Base-by-base conservation (phyloP, 2,329 filamentous ascomycete species). In the Nannizzia gypsea region DNA sequence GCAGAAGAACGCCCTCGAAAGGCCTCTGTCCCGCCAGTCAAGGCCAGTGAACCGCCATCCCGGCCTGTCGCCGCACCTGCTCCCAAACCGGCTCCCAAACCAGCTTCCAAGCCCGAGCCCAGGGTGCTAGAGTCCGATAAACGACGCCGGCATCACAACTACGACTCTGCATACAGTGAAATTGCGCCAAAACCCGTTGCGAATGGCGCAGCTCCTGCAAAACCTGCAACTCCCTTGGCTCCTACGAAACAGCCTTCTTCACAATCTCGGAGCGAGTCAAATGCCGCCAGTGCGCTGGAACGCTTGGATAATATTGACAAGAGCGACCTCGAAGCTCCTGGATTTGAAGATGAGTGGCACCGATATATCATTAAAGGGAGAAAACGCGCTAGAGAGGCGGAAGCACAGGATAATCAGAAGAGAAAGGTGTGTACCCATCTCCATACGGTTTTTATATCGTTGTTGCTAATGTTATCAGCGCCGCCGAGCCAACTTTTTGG, bases 321-420 rank as follows among this genome's bases (percentile, higher is more conserved):
- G 63, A 82, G 78, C 63, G 83, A 87, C 62, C 69, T 81, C 3
- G 83, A 86, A 52, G 72, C 71, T 8, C 70, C 76, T 42, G 79
- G 77, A 9, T 81, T 80, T 61, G 78, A 81, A 28, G 69, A 69
- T 2, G 78, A 82, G 38, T 77, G 76, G 61, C 71, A 77, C 71
- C 82, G 75, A 70, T 87, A 74, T 77, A 77, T 64, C 66, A 77
- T 76, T 56, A 76, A 76, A 60, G 75, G 74, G 38, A 80, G 81
- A 63, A 93, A 90, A 73, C 87, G 90, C 56, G 81, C 83, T 34
- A 76, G 85, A 20, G 82, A 89, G 36, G 78, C 90, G 61, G 81
- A 85, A 48, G 76, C 80, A 3, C 73, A 76, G 0, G 90, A 96
- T 67, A 69, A 74, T 20, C 73, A 77, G 34, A 86, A 86, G 67